Percentiles rank a stretch among this genome's conserved stretches.
These are phyloP conservation scores for Amanita polypyramis DNA, from an alignment of 768 basidiomycete species.

Conservation along the genomic window DNA sequence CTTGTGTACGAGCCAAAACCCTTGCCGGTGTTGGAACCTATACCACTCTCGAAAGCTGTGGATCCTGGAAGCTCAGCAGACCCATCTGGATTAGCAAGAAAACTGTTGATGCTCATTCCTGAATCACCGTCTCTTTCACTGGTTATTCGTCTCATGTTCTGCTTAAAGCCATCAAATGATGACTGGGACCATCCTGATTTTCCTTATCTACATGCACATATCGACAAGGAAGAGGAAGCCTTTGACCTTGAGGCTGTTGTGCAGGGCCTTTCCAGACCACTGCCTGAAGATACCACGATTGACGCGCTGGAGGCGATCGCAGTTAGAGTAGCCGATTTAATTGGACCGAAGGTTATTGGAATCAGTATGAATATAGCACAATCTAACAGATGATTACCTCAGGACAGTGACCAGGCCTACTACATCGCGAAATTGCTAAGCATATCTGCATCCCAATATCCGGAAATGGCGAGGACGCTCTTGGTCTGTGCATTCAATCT, in stretches of 20 bases:
- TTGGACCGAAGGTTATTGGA: constrained; percentile 49
- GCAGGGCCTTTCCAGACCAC: constrained; percentile 42
- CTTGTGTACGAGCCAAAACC: constrained; percentile 30
- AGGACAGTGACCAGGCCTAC: constrained; percentile 49
- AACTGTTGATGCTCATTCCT: constrained; percentile 51
- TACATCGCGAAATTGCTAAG: constrained; percentile 52
- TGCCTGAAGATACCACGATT: constrained; percentile 42
- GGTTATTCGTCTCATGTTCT: constrained; percentile 65
- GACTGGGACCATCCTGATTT: constrained; percentile 73
- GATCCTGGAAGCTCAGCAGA: constrained; percentile 53
- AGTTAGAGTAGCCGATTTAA: constrained; percentile 38
- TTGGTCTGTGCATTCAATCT: constrained; percentile 22
- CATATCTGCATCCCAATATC: constrained; percentile 57
- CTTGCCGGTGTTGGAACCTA: constrained; percentile 23
- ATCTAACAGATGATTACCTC: constrained; percentile 5
- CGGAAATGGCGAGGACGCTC: constrained; percentile 39
- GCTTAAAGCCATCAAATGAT: constrained; percentile 67
- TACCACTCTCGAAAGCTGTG: constrained; percentile 37
- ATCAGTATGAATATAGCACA: background rate
- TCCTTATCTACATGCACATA: constrained; percentile 57
- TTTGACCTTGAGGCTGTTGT: constrained; percentile 51
- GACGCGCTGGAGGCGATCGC: constrained; percentile 48
- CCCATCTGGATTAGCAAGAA: constrained; percentile 50
- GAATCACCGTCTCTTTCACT: constrained; percentile 53
- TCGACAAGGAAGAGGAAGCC: constrained; percentile 37